Conservation (phyloP, 2,329 filamentous ascomycete species). For the Leptographium lundbergii region DNA sequence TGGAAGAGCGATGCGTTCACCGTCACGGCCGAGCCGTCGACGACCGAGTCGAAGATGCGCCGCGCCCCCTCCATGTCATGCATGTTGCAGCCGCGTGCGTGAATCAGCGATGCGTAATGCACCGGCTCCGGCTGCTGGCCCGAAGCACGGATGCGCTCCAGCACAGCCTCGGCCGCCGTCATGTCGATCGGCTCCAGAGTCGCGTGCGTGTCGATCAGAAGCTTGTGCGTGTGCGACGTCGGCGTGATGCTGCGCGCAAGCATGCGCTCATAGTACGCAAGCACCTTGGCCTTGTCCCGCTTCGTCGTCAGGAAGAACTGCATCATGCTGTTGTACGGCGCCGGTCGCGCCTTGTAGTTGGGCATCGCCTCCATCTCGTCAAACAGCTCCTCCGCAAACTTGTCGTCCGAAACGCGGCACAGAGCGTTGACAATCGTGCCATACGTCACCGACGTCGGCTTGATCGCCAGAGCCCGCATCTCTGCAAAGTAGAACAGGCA, state of each 20-base stretch:
- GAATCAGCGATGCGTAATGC: constrained; percentile 90
- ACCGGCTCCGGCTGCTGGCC: constrained; percentile 77
- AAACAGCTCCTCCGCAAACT: constrained; percentile 94
- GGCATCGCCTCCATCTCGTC: constrained; percentile 98
- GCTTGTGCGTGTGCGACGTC: constrained; percentile 93
- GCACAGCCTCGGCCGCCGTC: constrained; percentile 70
- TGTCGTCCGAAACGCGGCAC: constrained; percentile 93
- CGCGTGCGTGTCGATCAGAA: constrained; percentile 88
- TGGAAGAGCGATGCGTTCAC: constrained; percentile 85
- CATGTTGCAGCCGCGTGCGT: constrained; percentile 86
- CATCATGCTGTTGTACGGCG: constrained; percentile 98
- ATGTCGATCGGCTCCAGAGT: constrained; percentile 88
- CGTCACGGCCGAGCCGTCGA: constrained; percentile 52
- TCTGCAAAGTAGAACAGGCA: constrained; percentile 96
- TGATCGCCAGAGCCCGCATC: constrained; percentile 87
- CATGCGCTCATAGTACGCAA: constrained; percentile 94
- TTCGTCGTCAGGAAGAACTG: constrained; percentile 98
- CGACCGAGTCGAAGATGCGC: constrained; percentile 68
- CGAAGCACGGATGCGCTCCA: constrained; percentile 62
- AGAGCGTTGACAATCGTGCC: constrained; percentile 96
- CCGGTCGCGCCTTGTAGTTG: constrained; percentile 95
- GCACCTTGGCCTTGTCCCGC: constrained; percentile 85
- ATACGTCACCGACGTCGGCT: constrained; percentile 94
- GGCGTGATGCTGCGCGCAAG: constrained; percentile 72
- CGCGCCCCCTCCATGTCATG: constrained; percentile 82